Evolutionary conservation across 1,139 yeast genomes (phyloP).

Genomic region (Suhomyces taliae): DNA sequence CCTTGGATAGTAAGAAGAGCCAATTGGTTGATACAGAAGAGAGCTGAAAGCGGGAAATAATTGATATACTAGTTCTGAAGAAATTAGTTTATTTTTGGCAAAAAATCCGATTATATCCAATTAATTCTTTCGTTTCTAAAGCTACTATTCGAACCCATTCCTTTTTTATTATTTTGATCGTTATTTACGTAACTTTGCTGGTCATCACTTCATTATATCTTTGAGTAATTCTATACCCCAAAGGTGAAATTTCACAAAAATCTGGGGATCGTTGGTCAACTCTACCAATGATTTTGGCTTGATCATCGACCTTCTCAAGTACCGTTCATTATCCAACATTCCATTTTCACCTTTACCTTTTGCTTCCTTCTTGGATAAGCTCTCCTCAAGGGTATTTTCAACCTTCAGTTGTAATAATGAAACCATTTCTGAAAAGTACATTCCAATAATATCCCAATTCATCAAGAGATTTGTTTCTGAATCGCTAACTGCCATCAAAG

Average conservation of each 20-base stretch:
- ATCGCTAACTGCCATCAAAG: constrained; percentile 63
- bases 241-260: constrained; percentile 65
- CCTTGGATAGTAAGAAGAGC: constrained; percentile 12
- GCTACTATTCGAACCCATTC: too few species aligned
- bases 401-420: constrained; percentile 48
- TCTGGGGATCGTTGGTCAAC: constrained; percentile 56
- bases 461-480: constrained; percentile 51
- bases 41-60: too few species aligned
- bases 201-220: constrained; percentile 18
- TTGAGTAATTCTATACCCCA: constrained; percentile 57
- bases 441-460: constrained; percentile 58
- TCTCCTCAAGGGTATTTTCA: constrained; percentile 14
- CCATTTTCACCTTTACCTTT: constrained; percentile 9
- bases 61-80: too few species aligned
- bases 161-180: too few species aligned
- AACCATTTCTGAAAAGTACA: constrained; percentile 54
- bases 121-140: too few species aligned
- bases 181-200: neutral
- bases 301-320: constrained; percentile 50
- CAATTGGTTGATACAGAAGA: too few species aligned
- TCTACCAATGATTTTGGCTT: constrained; percentile 61
- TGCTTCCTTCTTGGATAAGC: constrained; percentile 5
- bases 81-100: too few species aligned
- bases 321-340: constrained; percentile 51
- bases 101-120: too few species aligned